These are phyloP conservation scores for Rheum nobile DNA, from an alignment of 148 eudicot genomes.

Conservation along the genomic window DNA sequence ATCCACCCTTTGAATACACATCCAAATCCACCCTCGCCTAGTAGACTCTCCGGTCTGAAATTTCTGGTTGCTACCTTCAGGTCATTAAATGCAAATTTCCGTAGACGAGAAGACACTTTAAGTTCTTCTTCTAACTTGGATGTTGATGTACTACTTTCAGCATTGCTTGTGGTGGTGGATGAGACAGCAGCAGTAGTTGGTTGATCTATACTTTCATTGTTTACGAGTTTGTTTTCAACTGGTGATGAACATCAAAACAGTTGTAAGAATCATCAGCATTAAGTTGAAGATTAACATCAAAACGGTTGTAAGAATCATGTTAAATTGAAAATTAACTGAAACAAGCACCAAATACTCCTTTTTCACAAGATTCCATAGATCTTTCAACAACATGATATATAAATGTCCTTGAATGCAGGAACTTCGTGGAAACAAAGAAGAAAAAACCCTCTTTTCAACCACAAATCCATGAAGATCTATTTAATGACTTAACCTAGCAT, in stretches of 20 bases:
- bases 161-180: conserved; percentile 60
- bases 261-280: not conserved
- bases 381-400: not conserved
- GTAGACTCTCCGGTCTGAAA: conserved; percentile 67
- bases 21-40: conserved; percentile 76
- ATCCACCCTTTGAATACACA: conserved; percentile 78
- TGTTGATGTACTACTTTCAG: conserved; percentile 66
- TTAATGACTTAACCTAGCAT: not conserved
- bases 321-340: not conserved
- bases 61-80: conserved; percentile 61
- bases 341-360: not conserved
- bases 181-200: conserved; percentile 33
- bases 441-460: not conserved
- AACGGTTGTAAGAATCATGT: not conserved
- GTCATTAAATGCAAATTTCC: conserved; percentile 57
- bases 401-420: not conserved
- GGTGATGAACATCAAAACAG: not conserved
- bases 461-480: not conserved
- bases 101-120: conserved; percentile 56
- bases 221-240: conserved; percentile 50
- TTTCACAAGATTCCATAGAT: not conserved
- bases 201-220: conserved; percentile 45
- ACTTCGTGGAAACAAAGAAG: not conserved
- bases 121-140: conserved; percentile 68
- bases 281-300: not conserved